Evolutionary conservation across 768 basidiomycete species (phyloP).

Genomic region (Russula emetica): DNA sequence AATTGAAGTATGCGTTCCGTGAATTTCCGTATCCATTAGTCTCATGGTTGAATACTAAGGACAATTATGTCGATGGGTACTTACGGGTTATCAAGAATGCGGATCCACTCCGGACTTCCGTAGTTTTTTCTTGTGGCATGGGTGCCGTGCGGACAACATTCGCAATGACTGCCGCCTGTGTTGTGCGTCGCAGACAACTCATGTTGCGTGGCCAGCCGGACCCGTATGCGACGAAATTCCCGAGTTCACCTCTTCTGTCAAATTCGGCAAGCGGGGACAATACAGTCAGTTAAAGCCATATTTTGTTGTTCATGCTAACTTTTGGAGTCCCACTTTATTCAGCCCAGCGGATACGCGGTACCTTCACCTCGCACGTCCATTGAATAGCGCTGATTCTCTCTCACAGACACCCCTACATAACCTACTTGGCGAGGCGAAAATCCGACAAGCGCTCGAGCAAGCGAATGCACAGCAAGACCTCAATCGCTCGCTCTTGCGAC

Average conservation of each 20-base stretch:
- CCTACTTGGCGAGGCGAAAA: constrained; percentile 52
- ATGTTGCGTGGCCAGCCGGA: constrained; percentile 63
- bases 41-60: constrained; percentile 39
- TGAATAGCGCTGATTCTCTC: not conserved
- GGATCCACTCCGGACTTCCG: constrained; percentile 73
- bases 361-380: not conserved
- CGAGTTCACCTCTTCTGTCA: constrained; percentile 26
- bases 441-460: constrained; percentile 65
- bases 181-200: constrained; percentile 73
- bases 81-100: constrained; percentile 71
- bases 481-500: constrained; percentile 65
- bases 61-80: constrained; percentile 96
- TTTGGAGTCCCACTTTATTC: not conserved
- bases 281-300: constrained; percentile 41
- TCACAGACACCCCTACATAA: constrained; percentile 20
- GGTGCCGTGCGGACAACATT: constrained; percentile 96
- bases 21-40: not conserved
- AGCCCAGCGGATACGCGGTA: constrained; percentile 30
- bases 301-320: not conserved
- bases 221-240: constrained; percentile 57
- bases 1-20: constrained; percentile 61
- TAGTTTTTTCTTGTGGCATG: constrained; percentile 96
- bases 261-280: constrained; percentile 39
- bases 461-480: constrained; percentile 76
- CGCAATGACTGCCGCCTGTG: constrained; percentile 90